Base-by-base conservation (phyloP, 1,284 basidiomycete species). In the Vanrija sp. region DNA sequence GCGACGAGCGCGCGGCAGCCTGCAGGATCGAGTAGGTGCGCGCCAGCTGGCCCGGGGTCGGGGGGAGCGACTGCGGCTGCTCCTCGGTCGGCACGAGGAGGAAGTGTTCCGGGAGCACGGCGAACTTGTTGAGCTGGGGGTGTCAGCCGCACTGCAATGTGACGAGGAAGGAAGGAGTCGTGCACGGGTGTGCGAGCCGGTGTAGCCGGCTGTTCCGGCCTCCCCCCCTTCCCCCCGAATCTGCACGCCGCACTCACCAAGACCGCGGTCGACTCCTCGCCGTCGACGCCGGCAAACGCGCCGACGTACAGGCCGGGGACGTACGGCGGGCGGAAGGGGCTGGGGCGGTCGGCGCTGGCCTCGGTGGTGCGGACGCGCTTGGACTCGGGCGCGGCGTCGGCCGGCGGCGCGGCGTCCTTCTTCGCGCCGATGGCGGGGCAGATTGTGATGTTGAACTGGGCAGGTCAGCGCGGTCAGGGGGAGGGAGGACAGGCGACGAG, bases 261-360 rank as follows among this genome's bases (percentile, higher is more conserved):
- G 28, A 88, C 80, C 46, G 84, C 83, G 78, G 91, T 89, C 55
- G 85, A 82, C 43, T 81, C 80, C 38, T 81, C 82, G 44, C 81
- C 81, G 44, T 83, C 80, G 48, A 83, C 81, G 49, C 86, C 85
- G 57, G 80, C 79, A 46, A 92, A 67, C 60, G 88, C 85, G 0
- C 89, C 89, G 3, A 93, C 74, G 63, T 83, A 82, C 29, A 94
- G 78, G 48, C 85, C 85, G 7, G 82, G 79, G 43, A 83, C 83
- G 72, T 93, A 93, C 1, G 91, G 91, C 6, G 88, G 87, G 29
- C 81, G 77, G 73, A 94, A 92, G 0, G 89, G 90, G 67, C 92
- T 85, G 8, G 52, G 43, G 40, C 49, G 38, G 25, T 53, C 54
- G 7, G 51, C 40, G 40, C 40, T 42, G 9, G 42, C 46, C 6